Base-by-base conservation (phyloP, 23 red algal species). In the Gracilariopsis chorda region DNA sequence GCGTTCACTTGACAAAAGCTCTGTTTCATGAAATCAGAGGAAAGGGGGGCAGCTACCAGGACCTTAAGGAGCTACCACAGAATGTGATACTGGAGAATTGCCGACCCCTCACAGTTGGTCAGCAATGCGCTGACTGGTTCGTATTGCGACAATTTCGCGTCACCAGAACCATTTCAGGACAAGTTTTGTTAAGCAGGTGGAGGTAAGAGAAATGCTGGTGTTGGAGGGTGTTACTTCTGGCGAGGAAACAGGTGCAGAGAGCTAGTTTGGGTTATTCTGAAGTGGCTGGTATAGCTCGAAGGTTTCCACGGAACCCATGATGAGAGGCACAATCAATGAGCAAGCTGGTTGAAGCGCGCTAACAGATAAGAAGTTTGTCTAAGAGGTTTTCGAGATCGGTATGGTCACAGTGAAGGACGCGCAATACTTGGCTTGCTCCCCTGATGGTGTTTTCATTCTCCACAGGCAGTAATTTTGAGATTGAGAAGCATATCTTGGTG, bases 391-490 rank as follows among this genome's bases (percentile, higher is more conserved):
- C 45, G 76, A 80, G 27, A 52, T 0, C 55, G 76, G 23, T 28
- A 32, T 80, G 45, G 20, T 80, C 12, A 47, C 44, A 19, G 55
- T 41, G 46, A 51, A 40, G 33, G 76, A 29, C 27, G 37, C 44
- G 21, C 24, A 80, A 17, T 80, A 41, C 30, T 55, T 80, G 6
- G 44, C 76, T 28, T 80, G 76, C 45, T 80, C 76, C 33, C 76
- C 76, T 53, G 76, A 80, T 80, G 76, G 37, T n/a, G 49, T 80
- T n/a, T 27, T 28, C 24, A 0, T 80, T 17, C 33, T 80, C 46
- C 23, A 80, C 25, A 20, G 24, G 30, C 14, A 14, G 14, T 55
- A n/a, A 16, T n/a, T 55, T 14, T 14, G n/a, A 55, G 49, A 55
- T 14, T 55, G n/a, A n/a, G n/a, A n/a, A n/a, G n/a, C n/a, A n/a